Evolutionary conservation across 495 filamentous ascomycete genomes (phyloP).

Genomic region (Annulohypoxylon stygium): DNA sequence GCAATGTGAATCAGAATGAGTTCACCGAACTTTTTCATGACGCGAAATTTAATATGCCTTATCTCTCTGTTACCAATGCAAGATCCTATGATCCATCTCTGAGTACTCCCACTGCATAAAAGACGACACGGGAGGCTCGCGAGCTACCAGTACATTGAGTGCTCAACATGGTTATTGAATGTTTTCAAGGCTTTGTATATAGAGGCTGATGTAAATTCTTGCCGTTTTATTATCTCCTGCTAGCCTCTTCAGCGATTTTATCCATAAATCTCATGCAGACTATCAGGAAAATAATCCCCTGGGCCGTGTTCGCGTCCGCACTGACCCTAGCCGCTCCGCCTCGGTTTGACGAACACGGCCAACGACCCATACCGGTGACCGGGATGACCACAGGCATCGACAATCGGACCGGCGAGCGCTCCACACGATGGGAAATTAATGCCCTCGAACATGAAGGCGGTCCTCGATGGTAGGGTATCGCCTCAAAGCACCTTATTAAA

Average conservation of each 20-base stretch:
- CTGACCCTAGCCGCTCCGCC: not conserved
- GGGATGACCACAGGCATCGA: constrained; percentile 57
- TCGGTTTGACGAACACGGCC: constrained; percentile 11
- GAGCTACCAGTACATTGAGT: not conserved
- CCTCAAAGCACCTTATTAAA: constrained; percentile 21
- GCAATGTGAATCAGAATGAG: not conserved
- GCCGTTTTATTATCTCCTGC: not conserved
- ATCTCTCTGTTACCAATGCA: not conserved
- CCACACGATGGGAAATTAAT: constrained; percentile 57
- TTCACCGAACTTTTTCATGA: not conserved
- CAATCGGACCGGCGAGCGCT: constrained; percentile 50
- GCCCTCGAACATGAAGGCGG: constrained; percentile 52
- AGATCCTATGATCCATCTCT: constrained; percentile 11
- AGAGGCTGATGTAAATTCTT: not conserved
- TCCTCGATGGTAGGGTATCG: constrained; percentile 54
- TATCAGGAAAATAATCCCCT: constrained; percentile 5
- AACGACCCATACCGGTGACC: constrained; percentile 49
- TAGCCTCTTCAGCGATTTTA: not conserved
- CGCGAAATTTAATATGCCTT: not conserved
- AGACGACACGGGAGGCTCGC: not conserved
- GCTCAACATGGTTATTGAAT: not conserved
- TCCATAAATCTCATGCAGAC: constrained; percentile 14
- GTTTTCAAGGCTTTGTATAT: not conserved
- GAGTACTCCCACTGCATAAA: not conserved
- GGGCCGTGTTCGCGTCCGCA: constrained; percentile 11